Evolutionary conservation across 2,329 filamentous ascomycete genomes (phyloP).

Genomic region (Thelonectria discophora): DNA sequence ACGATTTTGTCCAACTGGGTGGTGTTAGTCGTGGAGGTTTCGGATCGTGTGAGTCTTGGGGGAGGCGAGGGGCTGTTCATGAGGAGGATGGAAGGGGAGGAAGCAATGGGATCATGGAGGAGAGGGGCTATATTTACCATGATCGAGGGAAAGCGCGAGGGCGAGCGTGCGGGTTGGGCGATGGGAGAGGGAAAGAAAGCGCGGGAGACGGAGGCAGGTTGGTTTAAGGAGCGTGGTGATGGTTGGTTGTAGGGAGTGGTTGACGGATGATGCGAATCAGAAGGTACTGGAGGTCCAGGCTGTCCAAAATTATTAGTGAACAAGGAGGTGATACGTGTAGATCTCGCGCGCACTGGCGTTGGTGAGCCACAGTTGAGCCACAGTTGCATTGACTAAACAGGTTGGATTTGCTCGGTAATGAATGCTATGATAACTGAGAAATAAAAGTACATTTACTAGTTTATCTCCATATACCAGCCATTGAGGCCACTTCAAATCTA

Average conservation of each 20-base stretch:
- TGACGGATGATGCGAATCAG: slow-evolving; percentile 28
- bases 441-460: too few relatives aligned
- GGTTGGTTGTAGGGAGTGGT: not conserved
- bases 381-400: not conserved
- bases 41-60: slow-evolving; percentile 33
- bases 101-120: not conserved
- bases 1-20: slow-evolving; percentile 85
- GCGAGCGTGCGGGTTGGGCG: slow-evolving; percentile 28
- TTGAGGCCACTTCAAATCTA: too few relatives aligned
- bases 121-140: slow-evolving; percentile 32
- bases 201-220: not conserved
- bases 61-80: slow-evolving; percentile 27
- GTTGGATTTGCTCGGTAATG: too few relatives aligned
- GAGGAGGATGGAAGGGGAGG: not conserved
- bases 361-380: slow-evolving; percentile 26
- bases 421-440: too few relatives aligned
- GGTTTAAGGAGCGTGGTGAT: slow-evolving; percentile 37
- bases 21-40: slow-evolving; percentile 9
- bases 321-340: slow-evolving; percentile 33
- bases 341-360: slow-evolving; percentile 8
- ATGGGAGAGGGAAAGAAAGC: slow-evolving; percentile 15
- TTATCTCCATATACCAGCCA: too few relatives aligned
- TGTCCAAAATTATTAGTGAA: slow-evolving; percentile 36
- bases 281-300: slow-evolving; percentile 36
- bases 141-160: slow-evolving; percentile 34